Conservation (phyloP, 2,329 filamentous ascomycete genomes). For the Microsporum canis region DNA sequence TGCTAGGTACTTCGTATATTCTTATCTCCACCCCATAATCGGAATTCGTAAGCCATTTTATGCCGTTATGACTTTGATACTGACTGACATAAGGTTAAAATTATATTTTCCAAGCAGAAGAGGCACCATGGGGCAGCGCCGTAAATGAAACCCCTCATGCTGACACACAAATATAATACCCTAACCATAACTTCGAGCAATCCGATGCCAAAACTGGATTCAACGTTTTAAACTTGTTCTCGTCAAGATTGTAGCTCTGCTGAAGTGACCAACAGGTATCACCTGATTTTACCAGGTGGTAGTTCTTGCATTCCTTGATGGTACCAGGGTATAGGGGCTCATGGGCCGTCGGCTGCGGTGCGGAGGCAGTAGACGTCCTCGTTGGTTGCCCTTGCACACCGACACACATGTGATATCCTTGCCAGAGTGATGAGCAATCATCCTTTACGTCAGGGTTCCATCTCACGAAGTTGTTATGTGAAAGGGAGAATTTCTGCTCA, state of each 20-base stretch:
- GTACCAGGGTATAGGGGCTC: conserved; percentile 14
- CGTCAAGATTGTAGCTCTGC: conserved; percentile 12
- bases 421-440: neutral
- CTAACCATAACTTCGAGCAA: neutral
- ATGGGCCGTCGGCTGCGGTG: neutral
- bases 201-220: conserved; percentile 15
- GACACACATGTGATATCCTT: neutral
- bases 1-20: too few species aligned
- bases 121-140: too few species aligned
- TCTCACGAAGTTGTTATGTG: conserved; percentile 10
- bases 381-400: neutral
- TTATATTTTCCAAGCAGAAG: too few species aligned
- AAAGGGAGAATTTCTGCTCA: conserved; percentile 14
- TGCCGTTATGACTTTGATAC: too few species aligned
- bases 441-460: conserved; percentile 18
- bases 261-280: conserved; percentile 19
- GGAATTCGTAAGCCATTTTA: too few species aligned
- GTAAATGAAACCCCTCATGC: neutral
- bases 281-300: conserved; percentile 16
- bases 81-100: too few species aligned
- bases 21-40: too few species aligned
- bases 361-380: neutral
- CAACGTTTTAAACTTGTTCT: conserved; percentile 15
- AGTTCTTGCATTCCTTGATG: conserved; percentile 18
- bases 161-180: neutral